Percentiles rank a stretch among this genome's conserved stretches.
phyloP scores from a whole-genome alignment of 305 asterid genomes.

The Solanum aculeatissimum region DNA sequence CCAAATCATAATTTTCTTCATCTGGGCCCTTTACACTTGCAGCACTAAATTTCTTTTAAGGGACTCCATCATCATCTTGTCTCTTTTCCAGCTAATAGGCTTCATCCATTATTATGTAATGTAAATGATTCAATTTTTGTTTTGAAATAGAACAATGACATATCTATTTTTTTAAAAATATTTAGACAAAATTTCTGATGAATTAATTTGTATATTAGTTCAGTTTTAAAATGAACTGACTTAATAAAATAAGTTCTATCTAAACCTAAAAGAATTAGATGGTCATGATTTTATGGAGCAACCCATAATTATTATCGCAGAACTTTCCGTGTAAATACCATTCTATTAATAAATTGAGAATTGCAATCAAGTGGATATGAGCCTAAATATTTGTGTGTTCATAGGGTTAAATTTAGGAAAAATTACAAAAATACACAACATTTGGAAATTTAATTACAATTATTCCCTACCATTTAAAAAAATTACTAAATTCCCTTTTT shows the following conservation, averaged over 20 bases:
- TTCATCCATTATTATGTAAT: too few species aligned
- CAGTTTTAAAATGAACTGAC: not conserved
- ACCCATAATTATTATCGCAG: not conserved
- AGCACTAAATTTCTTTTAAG: not conserved
- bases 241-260: not conserved
- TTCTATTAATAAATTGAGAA: not conserved
- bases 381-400: not conserved
- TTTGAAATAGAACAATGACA: too few species aligned
- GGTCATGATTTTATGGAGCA: not conserved
- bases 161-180: not conserved
- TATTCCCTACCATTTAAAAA: too few species aligned
- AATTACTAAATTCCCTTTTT: too few species aligned
- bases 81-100: too few species aligned
- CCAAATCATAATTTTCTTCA: not conserved
- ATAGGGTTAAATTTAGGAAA: not conserved
- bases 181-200: not conserved
- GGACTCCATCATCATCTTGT: too few species aligned
- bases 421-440: too few species aligned
- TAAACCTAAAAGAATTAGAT: not conserved
- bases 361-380: not conserved
- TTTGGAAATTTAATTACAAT: too few species aligned
- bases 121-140: too few species aligned
- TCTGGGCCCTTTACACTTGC: not conserved
- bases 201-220: not conserved
- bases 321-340: not conserved